Conservation (phyloP, 257 asterid genomes). For the Coffea eugenioides region DNA sequence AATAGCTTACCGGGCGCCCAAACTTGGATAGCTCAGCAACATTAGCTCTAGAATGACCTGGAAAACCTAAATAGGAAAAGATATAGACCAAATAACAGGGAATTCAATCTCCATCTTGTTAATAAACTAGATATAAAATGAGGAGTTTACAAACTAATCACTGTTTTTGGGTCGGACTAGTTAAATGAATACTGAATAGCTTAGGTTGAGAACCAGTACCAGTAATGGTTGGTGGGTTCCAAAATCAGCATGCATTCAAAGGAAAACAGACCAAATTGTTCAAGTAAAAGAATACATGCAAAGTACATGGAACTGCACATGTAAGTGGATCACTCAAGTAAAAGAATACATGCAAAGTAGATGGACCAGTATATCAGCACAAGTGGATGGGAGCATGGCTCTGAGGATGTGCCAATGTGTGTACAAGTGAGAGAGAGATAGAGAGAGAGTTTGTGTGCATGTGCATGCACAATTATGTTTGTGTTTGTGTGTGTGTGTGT, state of each 20-base stretch:
- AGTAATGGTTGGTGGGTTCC: not conserved
- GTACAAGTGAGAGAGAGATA: not conserved
- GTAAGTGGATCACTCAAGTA: not conserved
- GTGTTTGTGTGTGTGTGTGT: not conserved
- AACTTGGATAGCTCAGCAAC: constrained; percentile 76
- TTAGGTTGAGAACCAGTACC: not conserved
- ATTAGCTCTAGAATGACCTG: constrained; percentile 63
- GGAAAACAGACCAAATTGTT: not conserved
- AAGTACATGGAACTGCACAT: not conserved
- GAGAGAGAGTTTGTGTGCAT: not conserved
- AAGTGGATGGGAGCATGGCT: not conserved
- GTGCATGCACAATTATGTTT: not conserved
- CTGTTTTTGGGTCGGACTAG: not conserved
- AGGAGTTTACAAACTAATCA: not conserved
- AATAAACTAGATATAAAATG: not conserved
- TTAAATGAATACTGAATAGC: not conserved
- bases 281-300: not conserved
- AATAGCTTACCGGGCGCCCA: constrained; percentile 72
- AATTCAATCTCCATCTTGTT: too few species aligned
- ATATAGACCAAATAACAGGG: not conserved
- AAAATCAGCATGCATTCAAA: not conserved
- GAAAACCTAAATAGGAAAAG: constrained; percentile 46
- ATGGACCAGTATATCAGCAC: not conserved
- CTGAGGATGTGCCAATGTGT: not conserved
- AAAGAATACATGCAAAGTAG: not conserved